Evolutionary conservation across 441 rosid species (phyloP).

Genomic region (Syzygium syzygioides): DNA sequence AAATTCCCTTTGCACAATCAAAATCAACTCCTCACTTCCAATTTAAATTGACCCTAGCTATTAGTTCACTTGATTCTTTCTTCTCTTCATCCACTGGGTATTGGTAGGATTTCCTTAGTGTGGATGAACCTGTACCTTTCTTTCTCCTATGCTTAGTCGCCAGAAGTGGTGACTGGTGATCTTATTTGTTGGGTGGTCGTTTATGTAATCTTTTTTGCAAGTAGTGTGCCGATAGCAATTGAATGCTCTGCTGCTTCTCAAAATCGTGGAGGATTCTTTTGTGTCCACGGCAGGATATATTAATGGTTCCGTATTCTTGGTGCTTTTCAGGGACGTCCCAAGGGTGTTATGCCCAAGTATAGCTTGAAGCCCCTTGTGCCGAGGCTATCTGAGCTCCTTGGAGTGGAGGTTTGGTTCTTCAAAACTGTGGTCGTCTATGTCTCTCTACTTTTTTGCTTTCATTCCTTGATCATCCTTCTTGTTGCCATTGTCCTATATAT

Average conservation of each 20-base stretch:
- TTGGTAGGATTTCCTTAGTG: not conserved
- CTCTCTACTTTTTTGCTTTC: not conserved
- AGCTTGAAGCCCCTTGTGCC: constrained; percentile 96
- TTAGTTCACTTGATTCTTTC: not conserved
- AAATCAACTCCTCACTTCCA: not conserved
- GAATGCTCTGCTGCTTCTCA: not conserved
- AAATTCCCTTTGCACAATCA: not conserved
- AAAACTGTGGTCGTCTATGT: not conserved
- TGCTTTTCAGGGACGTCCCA: constrained; percentile 86
- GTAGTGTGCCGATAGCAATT: not conserved
- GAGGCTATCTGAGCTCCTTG: constrained; percentile 88
- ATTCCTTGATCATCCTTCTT: not conserved
- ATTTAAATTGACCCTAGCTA: not conserved
- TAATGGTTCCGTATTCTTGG: not conserved
- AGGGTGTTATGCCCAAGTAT: constrained; percentile 96
- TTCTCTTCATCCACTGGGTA: not conserved
- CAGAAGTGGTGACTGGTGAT: not conserved
- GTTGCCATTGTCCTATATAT: not conserved
- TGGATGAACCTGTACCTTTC: not conserved
- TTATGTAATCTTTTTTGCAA: not conserved
- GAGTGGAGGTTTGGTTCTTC: constrained; percentile 46
- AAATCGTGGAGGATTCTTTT: not conserved
- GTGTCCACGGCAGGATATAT: not conserved
- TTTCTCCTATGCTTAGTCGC: not conserved
- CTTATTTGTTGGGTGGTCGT: not conserved